phyloP scores from a whole-genome alignment of 108 stramenopile genomes.

The Pseudonitzschia multistriata region DNA sequence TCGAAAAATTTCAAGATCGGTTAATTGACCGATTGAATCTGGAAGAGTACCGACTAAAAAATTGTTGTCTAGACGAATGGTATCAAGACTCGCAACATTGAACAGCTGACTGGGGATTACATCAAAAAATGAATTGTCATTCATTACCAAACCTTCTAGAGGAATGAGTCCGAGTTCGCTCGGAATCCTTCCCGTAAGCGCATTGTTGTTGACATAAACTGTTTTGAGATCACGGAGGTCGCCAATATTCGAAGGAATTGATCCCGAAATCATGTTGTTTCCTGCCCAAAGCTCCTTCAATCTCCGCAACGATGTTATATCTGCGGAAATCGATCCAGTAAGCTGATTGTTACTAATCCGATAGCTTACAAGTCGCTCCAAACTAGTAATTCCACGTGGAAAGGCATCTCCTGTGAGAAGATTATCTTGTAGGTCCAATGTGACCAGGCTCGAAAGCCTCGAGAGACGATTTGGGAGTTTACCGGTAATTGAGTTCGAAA shows the following conservation, averaged over 20 bases:
- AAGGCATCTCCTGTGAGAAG: conserved; percentile 33
- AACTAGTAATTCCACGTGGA: conserved; percentile 18
- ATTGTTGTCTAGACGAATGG: conserved; percentile 51
- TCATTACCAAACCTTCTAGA: conserved; percentile 24
- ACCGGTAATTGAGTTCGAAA: conserved; percentile 28
- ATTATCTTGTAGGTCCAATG: conserved; percentile 32
- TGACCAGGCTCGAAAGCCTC: conserved; percentile 20
- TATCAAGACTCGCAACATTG: conserved; percentile 29
- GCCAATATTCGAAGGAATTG: conserved; percentile 3
- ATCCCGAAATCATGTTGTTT: conserved; percentile 15
- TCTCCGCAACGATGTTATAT: conserved; percentile 3
- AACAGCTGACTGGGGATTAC: conserved; percentile 50
- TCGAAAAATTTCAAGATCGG: conserved; percentile 35
- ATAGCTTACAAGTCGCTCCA: conserved; percentile 13
- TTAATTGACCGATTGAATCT: conserved; percentile 24
- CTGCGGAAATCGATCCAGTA: conserved; percentile 13
- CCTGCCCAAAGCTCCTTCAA: conserved; percentile 19
- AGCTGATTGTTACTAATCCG: conserved; percentile 20
- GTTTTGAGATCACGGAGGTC: conserved; percentile 20
- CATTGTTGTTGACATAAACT: conserved; percentile 16
- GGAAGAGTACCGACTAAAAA: conserved; percentile 69
- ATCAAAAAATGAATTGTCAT: conserved; percentile 47
- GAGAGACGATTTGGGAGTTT: conserved; percentile 24
- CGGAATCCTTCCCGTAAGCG: conserved; percentile 8
- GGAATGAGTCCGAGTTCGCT: conserved; percentile 32